Evolutionary conservation across 2,329 filamentous ascomycete genomes (phyloP).

Genomic region (Stenocarpella maydis): DNA sequence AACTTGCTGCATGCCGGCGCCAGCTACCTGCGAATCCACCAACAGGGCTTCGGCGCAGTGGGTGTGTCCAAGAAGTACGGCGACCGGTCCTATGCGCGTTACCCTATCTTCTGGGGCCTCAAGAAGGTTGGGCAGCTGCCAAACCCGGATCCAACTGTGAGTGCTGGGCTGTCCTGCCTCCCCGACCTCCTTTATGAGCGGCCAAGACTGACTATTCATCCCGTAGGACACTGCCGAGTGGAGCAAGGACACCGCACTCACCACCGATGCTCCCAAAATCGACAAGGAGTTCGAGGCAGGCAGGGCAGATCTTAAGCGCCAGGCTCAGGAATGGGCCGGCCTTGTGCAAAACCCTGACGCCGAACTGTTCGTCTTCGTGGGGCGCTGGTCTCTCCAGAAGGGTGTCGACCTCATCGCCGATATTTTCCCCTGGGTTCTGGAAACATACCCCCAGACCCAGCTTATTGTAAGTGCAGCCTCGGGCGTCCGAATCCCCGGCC

Average conservation of each 20-base stretch:
- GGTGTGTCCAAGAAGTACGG: slow-evolving; percentile 75
- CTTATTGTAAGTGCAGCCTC: slow-evolving; percentile 50
- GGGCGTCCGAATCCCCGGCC: no score
- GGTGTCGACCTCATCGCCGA: slow-evolving; percentile 72
- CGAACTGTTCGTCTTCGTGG: slow-evolving; percentile 73
- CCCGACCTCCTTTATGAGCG: no score
- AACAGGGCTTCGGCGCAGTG: slow-evolving; percentile 73
- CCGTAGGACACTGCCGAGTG: slow-evolving; percentile 64
- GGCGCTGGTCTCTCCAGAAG: slow-evolving; percentile 75
- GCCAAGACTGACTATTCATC: background rate
- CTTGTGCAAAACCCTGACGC: slow-evolving; percentile 67
- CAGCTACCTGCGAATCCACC: slow-evolving; percentile 71
- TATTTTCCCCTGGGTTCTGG: slow-evolving; percentile 68
- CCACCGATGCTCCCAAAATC: slow-evolving; percentile 55
- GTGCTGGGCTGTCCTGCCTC: background rate
- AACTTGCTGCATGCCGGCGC: slow-evolving; percentile 73
- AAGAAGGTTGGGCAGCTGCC: slow-evolving; percentile 70
- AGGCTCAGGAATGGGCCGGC: slow-evolving; percentile 74
- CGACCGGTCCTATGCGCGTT: slow-evolving; percentile 70
- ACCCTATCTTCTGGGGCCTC: slow-evolving; percentile 74
- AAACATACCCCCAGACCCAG: slow-evolving; percentile 65
- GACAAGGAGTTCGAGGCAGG: slow-evolving; percentile 63
- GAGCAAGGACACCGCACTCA: slow-evolving; percentile 53
- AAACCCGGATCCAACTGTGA: slow-evolving; percentile 67
- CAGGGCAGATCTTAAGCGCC: slow-evolving; percentile 61